A percentile compares a stretch with the other conserved stretches of the same genome.
Conservation (phyloP, 2,329 filamentous ascomycete genomes). For the Dryadomyces quercus-mongolicae region DNA sequence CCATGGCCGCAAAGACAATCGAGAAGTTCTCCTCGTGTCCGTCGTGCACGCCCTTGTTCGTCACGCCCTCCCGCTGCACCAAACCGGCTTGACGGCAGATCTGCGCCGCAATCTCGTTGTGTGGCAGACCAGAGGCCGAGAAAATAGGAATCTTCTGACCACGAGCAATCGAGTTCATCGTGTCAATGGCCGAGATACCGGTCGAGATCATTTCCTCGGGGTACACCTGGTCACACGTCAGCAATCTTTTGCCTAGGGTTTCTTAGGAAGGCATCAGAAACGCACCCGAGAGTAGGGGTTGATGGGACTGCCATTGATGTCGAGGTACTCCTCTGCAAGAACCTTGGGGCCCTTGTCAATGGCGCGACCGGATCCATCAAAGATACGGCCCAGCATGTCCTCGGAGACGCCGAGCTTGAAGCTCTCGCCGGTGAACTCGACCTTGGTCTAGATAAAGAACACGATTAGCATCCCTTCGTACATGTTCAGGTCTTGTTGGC, state of each 20-base stretch:
- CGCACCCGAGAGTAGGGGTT: conserved; percentile 92
- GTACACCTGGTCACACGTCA: conserved; percentile 54
- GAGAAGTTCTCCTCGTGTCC: conserved; percentile 99
- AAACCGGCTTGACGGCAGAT: conserved; percentile 95
- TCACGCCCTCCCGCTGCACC: conserved; percentile 63
- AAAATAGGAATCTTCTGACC: conserved; percentile 99
- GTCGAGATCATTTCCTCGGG: conserved; percentile 99
- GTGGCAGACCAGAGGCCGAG: conserved; percentile 92
- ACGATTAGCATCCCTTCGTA: background rate
- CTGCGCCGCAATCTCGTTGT: conserved; percentile 98
- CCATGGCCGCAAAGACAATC: conserved; percentile 98
- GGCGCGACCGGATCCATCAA: conserved; percentile 92
- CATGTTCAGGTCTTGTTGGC: background rate
- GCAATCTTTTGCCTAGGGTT: background rate
- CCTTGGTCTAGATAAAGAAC: conserved; percentile 60
- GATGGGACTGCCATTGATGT: conserved; percentile 98
- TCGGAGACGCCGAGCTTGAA: conserved; percentile 98
- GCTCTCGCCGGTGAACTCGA: conserved; percentile 94
- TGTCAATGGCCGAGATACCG: conserved; percentile 97
- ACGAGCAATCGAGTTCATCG: conserved; percentile 96
- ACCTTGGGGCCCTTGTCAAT: conserved; percentile 99
- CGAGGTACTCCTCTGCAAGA: conserved; percentile 91
- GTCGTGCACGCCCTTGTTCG: conserved; percentile 92
- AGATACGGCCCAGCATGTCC: conserved; percentile 98
- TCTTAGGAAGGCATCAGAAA: too few relatives aligned